Base-by-base conservation (phyloP, 257 asterid genomes). In the Solanum arcanum region DNA sequence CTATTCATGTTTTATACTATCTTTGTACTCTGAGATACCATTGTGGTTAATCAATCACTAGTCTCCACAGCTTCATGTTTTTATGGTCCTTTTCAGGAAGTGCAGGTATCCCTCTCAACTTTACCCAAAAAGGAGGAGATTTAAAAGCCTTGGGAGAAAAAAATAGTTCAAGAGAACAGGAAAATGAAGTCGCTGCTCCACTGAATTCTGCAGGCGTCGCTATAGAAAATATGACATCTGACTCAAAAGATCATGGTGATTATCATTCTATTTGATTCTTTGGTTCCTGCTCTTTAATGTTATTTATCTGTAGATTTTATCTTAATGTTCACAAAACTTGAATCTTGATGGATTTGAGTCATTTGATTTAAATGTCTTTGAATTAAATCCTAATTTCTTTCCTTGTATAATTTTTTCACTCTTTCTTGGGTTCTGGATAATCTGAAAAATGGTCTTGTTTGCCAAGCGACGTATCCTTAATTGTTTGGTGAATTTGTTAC, bases 241-340 rank as follows among this genome's bases (percentile, higher is more conserved):
- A 85, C 25, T 89, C 72, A 85, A 78, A 20, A 85, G 85, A 74
- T 88, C 89, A 83, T 92, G 97, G 98, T 80, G 69, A 80, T 16
- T 49, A 29, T 80, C 20, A 8, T 80, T 47, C 44, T 47, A 10
- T 47, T 80, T 80, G 20, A 29, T 80, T 49, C 3, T 78, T 29
- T 47, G 29, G 31, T 80, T 49, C 44, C 69, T 80, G 33, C 68
- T 80, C 85, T 6, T 29, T 49, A 68, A 80, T 49, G 7, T 49
- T 42, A 16, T 80, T 80, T 49, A 47, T 68, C 85, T 80, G 44
- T 47, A 29, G 27, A 47, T 27, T 49, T 80, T 20, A 47, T 80
- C 66, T 80, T 10, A 46, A 15, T 78, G 84, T 15, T 46, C 60
- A 78, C 9, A 35, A 27, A 46, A 44, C 41, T 78, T 5, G 21